A percentile compares a stretch with the other conserved stretches of the same genome.
These are phyloP conservation scores for Agrostemma githago DNA, from an alignment of 148 eudicot genomes.

Conservation along the genomic window DNA sequence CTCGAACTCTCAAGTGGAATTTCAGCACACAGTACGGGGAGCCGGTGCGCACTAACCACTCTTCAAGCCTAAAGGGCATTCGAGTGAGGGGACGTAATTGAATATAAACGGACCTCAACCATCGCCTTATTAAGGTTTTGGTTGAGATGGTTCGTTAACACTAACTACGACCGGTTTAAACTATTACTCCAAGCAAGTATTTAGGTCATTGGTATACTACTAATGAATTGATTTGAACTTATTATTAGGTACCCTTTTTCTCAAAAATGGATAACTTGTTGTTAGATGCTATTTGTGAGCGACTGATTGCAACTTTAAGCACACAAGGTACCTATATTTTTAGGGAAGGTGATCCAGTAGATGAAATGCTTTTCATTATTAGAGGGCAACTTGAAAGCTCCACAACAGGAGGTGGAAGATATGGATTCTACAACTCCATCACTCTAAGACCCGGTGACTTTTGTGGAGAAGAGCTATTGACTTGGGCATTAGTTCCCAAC, in stretches of 20 bases:
- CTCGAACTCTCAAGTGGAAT: too few species aligned
- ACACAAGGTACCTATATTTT: slow-evolving; percentile 62
- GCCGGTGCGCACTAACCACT: too few species aligned
- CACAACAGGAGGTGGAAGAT: slow-evolving; percentile 75
- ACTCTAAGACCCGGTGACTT: slow-evolving; percentile 76
- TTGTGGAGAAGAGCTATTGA: slow-evolving; percentile 77
- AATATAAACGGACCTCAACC: too few species aligned
- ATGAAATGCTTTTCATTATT: slow-evolving; percentile 79
- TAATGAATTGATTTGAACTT: not conserved
- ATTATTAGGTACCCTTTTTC: slow-evolving; percentile 72
- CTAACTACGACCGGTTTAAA: too few species aligned
- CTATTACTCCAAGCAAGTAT: too few species aligned
- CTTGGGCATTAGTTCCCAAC: slow-evolving; percentile 80
- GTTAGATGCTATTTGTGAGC: slow-evolving; percentile 82
- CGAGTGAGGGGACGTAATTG: too few species aligned
- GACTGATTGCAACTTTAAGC: slow-evolving; percentile 63
- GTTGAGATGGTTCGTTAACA: too few species aligned
- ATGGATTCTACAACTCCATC: slow-evolving; percentile 78
- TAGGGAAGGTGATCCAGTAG: slow-evolving; percentile 72
- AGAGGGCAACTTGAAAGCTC: slow-evolving; percentile 84
- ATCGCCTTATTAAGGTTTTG: too few species aligned
- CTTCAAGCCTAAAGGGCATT: too few species aligned
- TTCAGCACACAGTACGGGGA: too few species aligned
- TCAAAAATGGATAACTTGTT: slow-evolving; percentile 84
- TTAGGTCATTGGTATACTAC: too few species aligned